These are phyloP conservation scores for Agaricus blazei DNA, from an alignment of 768 basidiomycete species.

Conservation along the genomic window DNA sequence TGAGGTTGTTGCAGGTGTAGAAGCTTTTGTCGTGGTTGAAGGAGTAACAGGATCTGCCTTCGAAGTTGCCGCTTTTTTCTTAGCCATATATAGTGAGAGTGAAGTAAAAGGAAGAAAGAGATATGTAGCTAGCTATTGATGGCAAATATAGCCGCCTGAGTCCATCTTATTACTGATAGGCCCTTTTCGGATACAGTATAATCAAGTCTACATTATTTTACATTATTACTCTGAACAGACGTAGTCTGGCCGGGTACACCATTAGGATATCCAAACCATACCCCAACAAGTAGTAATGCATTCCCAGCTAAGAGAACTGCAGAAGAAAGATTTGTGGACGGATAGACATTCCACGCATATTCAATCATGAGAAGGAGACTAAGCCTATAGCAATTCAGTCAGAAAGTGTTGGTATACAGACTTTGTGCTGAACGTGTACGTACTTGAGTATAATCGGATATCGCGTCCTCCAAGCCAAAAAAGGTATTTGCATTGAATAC, in stretches of 20 bases:
- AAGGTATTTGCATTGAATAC: constrained; percentile 90
- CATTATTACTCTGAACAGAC: neutral
- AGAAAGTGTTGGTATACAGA: neutral
- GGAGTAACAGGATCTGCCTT: neutral
- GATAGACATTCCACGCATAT: constrained; percentile 17
- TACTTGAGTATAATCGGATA: constrained; percentile 63
- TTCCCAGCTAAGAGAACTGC: constrained; percentile 23
- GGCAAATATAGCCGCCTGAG: neutral
- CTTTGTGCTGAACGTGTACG: constrained; percentile 15
- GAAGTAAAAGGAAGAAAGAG: neutral
- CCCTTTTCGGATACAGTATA: neutral
- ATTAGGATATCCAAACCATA: constrained; percentile 25
- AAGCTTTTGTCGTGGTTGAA: neutral
- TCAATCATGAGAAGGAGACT: constrained; percentile 11
- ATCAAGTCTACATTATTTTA: neutral
- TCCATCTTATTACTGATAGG: no score
- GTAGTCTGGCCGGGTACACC: neutral
- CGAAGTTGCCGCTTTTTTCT: constrained; percentile 17
- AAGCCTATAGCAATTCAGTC: neutral
- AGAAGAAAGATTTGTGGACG: constrained; percentile 20
- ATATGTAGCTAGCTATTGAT: neutral
- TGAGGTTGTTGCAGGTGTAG: neutral
- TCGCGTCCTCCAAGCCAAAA: constrained; percentile 70
- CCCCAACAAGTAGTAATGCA: constrained; percentile 23
- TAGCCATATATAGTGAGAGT: constrained; percentile 14